Percentiles rank a stretch among this genome's conserved stretches.
Evolutionary conservation across 306 rosid genomes (phyloP).

Genomic region (Cicer bijugum): DNA sequence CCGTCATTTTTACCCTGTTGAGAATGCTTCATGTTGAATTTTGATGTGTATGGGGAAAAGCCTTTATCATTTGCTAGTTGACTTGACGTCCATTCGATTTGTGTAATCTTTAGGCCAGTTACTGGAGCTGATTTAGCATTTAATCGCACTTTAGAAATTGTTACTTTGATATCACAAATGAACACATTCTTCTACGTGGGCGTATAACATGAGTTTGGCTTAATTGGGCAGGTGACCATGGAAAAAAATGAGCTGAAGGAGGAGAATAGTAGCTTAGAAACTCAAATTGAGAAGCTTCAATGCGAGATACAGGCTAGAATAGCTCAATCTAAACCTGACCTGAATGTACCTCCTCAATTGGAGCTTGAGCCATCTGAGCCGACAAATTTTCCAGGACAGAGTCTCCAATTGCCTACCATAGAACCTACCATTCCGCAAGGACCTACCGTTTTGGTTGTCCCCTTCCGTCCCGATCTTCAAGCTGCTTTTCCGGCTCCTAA

Average conservation of each 20-base stretch:
- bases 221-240: conserved; percentile 60
- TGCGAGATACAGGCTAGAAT: conserved; percentile 65
- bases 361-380: conserved; percentile 49
- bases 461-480: conserved; percentile 57
- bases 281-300: conserved; percentile 68
- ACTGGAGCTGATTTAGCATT: conserved; percentile 30
- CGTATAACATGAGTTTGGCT: conserved; percentile 6
- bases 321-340: conserved; percentile 71
- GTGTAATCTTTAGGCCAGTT: conserved; percentile 13
- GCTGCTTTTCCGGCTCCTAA: conserved; percentile 49
- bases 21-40: conserved; percentile 27
- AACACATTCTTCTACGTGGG: not conserved
- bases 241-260: conserved; percentile 86
- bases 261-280: conserved; percentile 69
- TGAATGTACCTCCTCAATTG: conserved; percentile 59
- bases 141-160: conserved; percentile 23
- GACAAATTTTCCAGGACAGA: conserved; percentile 52
- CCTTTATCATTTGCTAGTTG: conserved; percentile 4
- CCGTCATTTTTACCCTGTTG: conserved; percentile 13
- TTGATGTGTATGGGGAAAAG: conserved; percentile 7
- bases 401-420: conserved; percentile 51
- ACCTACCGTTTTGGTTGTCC: conserved; percentile 70
- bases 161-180: conserved; percentile 32
- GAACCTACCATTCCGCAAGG: conserved; percentile 64
- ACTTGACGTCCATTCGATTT: conserved; percentile 35